phyloP scores from a whole-genome alignment of 306 rosid genomes.

The Sicyos edulis region DNA sequence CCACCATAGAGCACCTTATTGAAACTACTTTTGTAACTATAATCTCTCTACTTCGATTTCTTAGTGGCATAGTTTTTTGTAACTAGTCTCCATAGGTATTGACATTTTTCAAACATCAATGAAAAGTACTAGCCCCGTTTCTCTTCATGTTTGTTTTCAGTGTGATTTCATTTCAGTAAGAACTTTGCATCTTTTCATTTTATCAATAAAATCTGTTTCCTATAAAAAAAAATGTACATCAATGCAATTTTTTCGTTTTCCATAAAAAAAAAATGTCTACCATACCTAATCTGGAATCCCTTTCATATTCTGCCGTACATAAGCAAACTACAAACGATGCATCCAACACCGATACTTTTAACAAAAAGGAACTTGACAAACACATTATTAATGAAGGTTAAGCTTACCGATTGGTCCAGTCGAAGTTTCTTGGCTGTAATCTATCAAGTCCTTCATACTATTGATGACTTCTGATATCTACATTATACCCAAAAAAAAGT shows the following conservation, averaged over 20 bases:
- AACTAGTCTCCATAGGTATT: too few relatives aligned
- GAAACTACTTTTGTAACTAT: too few relatives aligned
- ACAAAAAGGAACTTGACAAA: background rate
- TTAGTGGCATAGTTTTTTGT: too few relatives aligned
- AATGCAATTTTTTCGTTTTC: too few relatives aligned
- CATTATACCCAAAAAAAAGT: slow-evolving; percentile 19
- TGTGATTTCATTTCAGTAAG: too few relatives aligned
- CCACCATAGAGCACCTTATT: too few relatives aligned
- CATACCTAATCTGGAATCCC: background rate
- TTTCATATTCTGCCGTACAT: background rate
- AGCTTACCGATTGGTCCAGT: slow-evolving; percentile 93
- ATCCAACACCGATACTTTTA: slow-evolving; percentile 1
- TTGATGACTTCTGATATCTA: slow-evolving; percentile 98
- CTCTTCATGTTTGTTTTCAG: too few relatives aligned
- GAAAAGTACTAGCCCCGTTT: too few relatives aligned
- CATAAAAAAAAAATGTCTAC: background rate
- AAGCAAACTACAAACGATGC: slow-evolving; percentile 1
- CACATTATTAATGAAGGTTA: slow-evolving; percentile 16
- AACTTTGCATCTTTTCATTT: too few relatives aligned
- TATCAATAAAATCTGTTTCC: background rate
- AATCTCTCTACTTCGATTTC: too few relatives aligned
- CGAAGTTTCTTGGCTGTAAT: slow-evolving; percentile 78
- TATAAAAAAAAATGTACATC: too few relatives aligned
- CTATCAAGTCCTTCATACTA: slow-evolving; percentile 96
- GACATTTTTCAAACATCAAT: too few relatives aligned